A percentile compares a stretch with the other conserved stretches of the same genome.
phyloP scores from a whole-genome alignment of 1,139 yeast species.

The Yamadazyma oceani region DNA sequence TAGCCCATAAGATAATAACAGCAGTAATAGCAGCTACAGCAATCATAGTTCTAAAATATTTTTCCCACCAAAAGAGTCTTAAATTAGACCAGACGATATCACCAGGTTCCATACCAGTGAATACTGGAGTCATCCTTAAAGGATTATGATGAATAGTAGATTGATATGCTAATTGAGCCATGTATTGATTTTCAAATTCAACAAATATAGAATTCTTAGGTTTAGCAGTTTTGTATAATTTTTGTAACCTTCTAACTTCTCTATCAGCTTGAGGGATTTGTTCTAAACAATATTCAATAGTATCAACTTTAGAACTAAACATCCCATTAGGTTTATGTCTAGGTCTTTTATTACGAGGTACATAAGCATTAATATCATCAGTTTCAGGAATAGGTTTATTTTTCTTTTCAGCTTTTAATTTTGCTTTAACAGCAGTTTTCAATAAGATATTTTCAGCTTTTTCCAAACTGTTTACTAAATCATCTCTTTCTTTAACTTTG shows the following conservation, averaged over 20 bases:
- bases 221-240: conserved; percentile 38
- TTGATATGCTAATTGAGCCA: conserved; percentile 71
- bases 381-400: conserved; percentile 44
- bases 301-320: conserved; percentile 57
- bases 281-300: conserved; percentile 58
- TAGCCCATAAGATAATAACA: conserved; percentile 74
- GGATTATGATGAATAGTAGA: conserved; percentile 56
- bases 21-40: conserved; percentile 61
- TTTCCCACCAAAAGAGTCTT: conserved; percentile 84
- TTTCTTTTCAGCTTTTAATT: conserved; percentile 67
- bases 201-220: conserved; percentile 63
- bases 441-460: conserved; percentile 63
- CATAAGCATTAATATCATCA: conserved; percentile 59
- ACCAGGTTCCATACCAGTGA: conserved; percentile 59
- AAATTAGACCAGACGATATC: conserved; percentile 69
- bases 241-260: conserved; percentile 55
- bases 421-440: conserved; percentile 59
- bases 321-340: conserved; percentile 57
- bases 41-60: conserved; percentile 56
- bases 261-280: conserved; percentile 54
- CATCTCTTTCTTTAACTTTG: conserved; percentile 60
- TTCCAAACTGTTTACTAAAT: conserved; percentile 65
- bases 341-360: conserved; percentile 78
- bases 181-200: conserved; percentile 68
- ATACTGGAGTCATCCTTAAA: conserved; percentile 47